These are phyloP conservation scores for Melampsora occidentalis DNA, from an alignment of 1,284 basidiomycete species.

Conservation along the genomic window DNA sequence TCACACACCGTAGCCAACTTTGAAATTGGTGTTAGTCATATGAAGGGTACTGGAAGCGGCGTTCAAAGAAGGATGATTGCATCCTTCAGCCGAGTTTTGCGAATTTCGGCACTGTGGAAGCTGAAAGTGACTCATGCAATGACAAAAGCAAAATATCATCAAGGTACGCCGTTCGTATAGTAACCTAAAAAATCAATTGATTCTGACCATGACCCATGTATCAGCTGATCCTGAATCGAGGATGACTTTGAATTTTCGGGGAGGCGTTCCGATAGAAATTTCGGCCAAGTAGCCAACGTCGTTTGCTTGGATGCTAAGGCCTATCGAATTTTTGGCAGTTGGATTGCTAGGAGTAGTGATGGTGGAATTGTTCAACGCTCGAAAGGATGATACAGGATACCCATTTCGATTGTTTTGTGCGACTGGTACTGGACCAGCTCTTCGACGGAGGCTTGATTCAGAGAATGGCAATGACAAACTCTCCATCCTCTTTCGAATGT, in stretches of 20 bases:
- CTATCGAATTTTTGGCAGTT: slow-evolving; percentile 63
- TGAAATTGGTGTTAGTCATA: slow-evolving; percentile 51
- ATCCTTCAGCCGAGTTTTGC: slow-evolving; percentile 49
- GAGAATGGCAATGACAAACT: slow-evolving; percentile 3
- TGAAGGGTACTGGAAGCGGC: slow-evolving; percentile 65
- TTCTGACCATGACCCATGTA: slow-evolving; percentile 66
- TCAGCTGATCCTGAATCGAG: slow-evolving; percentile 85
- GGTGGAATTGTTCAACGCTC: slow-evolving; percentile 50
- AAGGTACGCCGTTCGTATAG: no score
- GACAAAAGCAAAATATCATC: background rate
- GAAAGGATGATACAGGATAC: slow-evolving; percentile 12
- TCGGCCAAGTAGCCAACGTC: slow-evolving; percentile 68
- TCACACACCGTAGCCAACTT: slow-evolving; percentile 26
- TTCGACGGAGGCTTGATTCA: background rate
- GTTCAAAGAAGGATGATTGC: slow-evolving; percentile 70
- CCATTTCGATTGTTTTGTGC: background rate
- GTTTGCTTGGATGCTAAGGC: slow-evolving; percentile 67
- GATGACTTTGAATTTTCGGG: slow-evolving; percentile 67
- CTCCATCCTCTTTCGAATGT: slow-evolving; percentile 7
- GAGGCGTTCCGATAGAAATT: slow-evolving; percentile 74
- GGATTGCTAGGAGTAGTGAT: slow-evolving; percentile 62
- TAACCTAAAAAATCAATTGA: no score
- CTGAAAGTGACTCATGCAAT: slow-evolving; percentile 54
- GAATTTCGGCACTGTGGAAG: slow-evolving; percentile 58
- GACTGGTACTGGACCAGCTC: background rate